Evolutionary conservation across 2,329 filamentous ascomycete genomes (phyloP), one percentile per base, ranked within the genome.

Genomic region (Epichloe aotearoae): DNA sequence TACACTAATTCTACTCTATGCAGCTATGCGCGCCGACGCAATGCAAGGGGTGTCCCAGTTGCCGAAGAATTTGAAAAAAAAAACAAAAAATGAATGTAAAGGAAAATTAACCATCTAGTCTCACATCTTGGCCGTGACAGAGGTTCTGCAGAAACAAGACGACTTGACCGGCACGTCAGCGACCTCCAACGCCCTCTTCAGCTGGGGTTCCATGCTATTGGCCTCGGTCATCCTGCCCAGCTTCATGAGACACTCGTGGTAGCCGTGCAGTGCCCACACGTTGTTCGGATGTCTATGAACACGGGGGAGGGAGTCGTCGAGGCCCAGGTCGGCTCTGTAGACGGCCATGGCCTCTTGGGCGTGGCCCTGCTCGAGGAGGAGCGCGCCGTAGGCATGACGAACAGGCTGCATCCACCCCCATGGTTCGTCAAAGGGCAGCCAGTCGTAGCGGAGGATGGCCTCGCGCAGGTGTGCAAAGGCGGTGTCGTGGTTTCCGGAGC

Each of bases 401-500:
- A 79, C 77, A 0, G 84, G 84, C 60, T 86, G 82, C 83, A 88
- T 87, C 84, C 84, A 88, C 0, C 82, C 82, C 84, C 84, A 88
- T 0, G 85, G 85, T 61, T 89, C 85, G 46, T 83, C 81, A 54
- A 86, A 88, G 0, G 79, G 79, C 30, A 88, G 70, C 0, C 62
- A 65, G 57, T 86, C 83, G 54, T 86, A 82, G 2, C 77, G 70
- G 1, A 66, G 60, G 20, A 86, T 78, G 0, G 83, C 74, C 11
- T 68, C 69, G 1, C 74, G 72, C 3, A 89, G 68, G 48, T 77
- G 71, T 3, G 66, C 59, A 59, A 86, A 88, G 0, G 84, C 84
- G 0, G 61, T 46, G 0, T 79, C 73, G 49, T 75, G 73, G 47
- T 83, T 74, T 0, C 73, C 74, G 3, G 70, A 70, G 1, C 86